Base-by-base conservation (phyloP, 139 green algal genomes). In the Tetradesmus lagerheimii region DNA sequence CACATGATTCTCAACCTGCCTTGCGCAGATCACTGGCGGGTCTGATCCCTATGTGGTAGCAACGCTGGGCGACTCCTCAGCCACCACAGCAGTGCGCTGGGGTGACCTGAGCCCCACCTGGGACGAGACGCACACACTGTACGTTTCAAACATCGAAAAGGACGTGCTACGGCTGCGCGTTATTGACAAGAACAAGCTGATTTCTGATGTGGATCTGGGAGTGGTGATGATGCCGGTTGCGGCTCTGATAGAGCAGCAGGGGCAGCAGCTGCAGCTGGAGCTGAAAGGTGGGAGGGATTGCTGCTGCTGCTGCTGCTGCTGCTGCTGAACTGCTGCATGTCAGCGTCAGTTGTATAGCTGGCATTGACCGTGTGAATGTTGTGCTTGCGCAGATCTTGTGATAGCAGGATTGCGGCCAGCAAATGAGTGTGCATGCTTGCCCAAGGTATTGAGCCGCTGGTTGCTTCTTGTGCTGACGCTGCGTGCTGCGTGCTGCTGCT, bases 11-110 rank as follows among this genome's bases (percentile, higher is more conserved):
- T n/a, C n/a, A n/a, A n/a, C n/a, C n/a, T n/a, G n/a, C n/a, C n/a
- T n/a, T n/a, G n/a, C 74, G 62, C 62, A 87, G 64, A 82, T 83
- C 11, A 86, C 88, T 18, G 88, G 64, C 27, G 80, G 80, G 0
- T 81, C 45, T 3, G 93, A 97, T 92, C 94, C 94, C 3, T 97
- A 97, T 80, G 91, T 88, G 4, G 80, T 94, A 1, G 39, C 94
- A 0, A 90, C 81, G 0, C 18, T 94, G 14, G 91, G 81, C 23
- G 78, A 82, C 84, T 93, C 87, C 78, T 78, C 50, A 8, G 92
- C 37, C 16, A 91, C 53, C 25, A 94, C 78, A 31, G 71, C 78
- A 14, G 85, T 89, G 27, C 18, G 91, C 1, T 39, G 74, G 20
- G 37, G 43, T 27, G 89, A 53, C 0, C 75, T 95, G 27, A 85